Evolutionary conservation across 495 filamentous ascomycete genomes (phyloP), one percentile per base, ranked within the genome.

Genomic region (Lindgomyces ingoldianus): DNA sequence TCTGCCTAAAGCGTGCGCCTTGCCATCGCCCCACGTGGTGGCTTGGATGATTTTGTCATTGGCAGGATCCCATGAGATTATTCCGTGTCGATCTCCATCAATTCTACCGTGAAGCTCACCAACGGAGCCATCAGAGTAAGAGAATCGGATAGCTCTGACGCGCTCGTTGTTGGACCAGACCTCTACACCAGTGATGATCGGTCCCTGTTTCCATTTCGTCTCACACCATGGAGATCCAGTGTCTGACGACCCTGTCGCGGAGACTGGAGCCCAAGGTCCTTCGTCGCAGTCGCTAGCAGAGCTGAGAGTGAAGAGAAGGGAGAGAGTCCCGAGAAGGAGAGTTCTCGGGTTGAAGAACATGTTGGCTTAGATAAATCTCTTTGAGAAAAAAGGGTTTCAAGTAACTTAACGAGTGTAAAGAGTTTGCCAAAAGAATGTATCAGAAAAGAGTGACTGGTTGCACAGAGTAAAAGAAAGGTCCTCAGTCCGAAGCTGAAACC

Each of bases 81-180:
- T 18, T 48, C 22, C n/a, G 45, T 48, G n/a, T 48, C n/a, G 6
- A 48, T 48, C 45, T 24, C 45, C 45, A 18, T 48, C 45, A 4
- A 6, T n/a, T 24, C 22, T 48, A 18, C 45, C 45, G 45, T 48
- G 45, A 4, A 24, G 6, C 9, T 4, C 4, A n/a, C n/a, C n/a
- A 18, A 24, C n/a, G n/a, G 45, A 8, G 45, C 45, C 45, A 48
- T 48, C 45, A 18, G 45, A 48, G 45, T 8, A 48, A 24, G n/a
- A 4, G 45, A 48, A 48, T 4, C 45, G 45, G 45, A 48, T 48
- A 9, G n/a, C 45, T 9, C n/a, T 18, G 45, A 48, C 6, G 4
- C n/a, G n/a, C 22, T 48, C 45, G 45, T 24, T 48, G 45, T 48
- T 48, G 45, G 45, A 4, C 45, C 45, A 48, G 45, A 18, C 45